phyloP scores from a whole-genome alignment of 768 basidiomycete genomes.

The Panus rudis region DNA sequence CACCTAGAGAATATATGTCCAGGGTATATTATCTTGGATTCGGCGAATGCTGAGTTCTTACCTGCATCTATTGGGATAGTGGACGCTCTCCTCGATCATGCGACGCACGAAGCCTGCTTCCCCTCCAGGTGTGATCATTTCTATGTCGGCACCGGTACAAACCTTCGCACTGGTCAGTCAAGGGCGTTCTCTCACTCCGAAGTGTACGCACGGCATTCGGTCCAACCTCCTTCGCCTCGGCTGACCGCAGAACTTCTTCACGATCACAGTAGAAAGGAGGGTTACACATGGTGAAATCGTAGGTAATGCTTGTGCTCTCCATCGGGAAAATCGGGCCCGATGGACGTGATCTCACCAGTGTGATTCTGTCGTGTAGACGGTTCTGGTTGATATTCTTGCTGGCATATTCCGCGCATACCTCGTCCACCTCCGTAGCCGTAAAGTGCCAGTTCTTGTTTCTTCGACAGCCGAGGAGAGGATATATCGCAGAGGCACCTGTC shows the following conservation, averaged over 20 bases:
- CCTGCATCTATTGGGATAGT: slow-evolving; percentile 48
- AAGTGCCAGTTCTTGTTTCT: slow-evolving; percentile 50
- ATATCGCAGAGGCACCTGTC: slow-evolving; percentile 87
- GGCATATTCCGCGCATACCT: slow-evolving; percentile 50
- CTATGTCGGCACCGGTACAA: slow-evolving; percentile 79
- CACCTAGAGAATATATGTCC: slow-evolving; percentile 43
- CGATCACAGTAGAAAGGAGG: slow-evolving; percentile 87
- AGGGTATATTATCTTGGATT: not conserved
- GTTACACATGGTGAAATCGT: slow-evolving; percentile 90
- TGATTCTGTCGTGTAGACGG: slow-evolving; percentile 42
- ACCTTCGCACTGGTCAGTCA: slow-evolving; percentile 35
- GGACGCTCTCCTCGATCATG: slow-evolving; percentile 73
- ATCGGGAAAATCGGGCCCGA: slow-evolving; percentile 42
- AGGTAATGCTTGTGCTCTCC: slow-evolving; percentile 25
- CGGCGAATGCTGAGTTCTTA: slow-evolving; percentile 22
- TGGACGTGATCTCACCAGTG: slow-evolving; percentile 32
- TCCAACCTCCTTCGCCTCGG: slow-evolving; percentile 52
- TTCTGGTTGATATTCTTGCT: slow-evolving; percentile 52
- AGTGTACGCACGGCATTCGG: slow-evolving; percentile 60
- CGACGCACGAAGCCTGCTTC: slow-evolving; percentile 69
- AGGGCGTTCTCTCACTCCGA: not conserved
- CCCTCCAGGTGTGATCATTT: slow-evolving; percentile 88
- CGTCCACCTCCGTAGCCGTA: slow-evolving; percentile 74
- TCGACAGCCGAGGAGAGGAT: slow-evolving; percentile 67
- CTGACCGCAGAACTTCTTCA: slow-evolving; percentile 57